Conservation (phyloP, 768 basidiomycete species). For the Favolaschia claudopus region DNA sequence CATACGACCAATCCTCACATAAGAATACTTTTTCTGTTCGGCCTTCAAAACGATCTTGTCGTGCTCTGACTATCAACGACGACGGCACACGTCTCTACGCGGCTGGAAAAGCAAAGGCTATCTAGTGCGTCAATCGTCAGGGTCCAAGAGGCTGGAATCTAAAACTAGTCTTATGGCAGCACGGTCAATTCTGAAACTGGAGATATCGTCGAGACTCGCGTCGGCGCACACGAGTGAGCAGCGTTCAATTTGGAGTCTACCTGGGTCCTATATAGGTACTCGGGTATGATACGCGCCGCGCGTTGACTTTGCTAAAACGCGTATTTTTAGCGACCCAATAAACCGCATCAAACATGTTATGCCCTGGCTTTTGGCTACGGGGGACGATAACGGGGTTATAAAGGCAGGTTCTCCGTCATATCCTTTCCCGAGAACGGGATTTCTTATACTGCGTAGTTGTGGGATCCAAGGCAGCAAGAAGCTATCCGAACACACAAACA, state of each 20-base stretch:
- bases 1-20: slow-evolving; percentile 73
- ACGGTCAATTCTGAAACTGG: slow-evolving; percentile 73
- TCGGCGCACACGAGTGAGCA: slow-evolving; percentile 72
- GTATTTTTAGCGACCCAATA: slow-evolving; percentile 54
- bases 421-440: neutral
- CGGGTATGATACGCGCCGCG: slow-evolving; percentile 42
- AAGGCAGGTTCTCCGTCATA: slow-evolving; percentile 62
- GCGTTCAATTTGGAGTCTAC: slow-evolving; percentile 5
- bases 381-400: slow-evolving; percentile 94
- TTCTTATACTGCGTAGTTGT: slow-evolving; percentile 61
- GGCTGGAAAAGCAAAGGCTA: slow-evolving; percentile 80
- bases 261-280: no score
- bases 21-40: slow-evolving; percentile 65
- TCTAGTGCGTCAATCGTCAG: slow-evolving; percentile 65
- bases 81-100: slow-evolving; percentile 78
- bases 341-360: slow-evolving; percentile 82
- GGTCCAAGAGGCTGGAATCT: slow-evolving; percentile 6
- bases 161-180: slow-evolving; percentile 44
- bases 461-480: slow-evolving; percentile 82
- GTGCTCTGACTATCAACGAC: slow-evolving; percentile 71
- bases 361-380: slow-evolving; percentile 79
- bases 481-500: slow-evolving; percentile 76
- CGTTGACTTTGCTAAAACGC: slow-evolving; percentile 57
- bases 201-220: slow-evolving; percentile 53
- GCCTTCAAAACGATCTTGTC: slow-evolving; percentile 86